Percentiles rank a stretch among this genome's conserved stretches.
These are phyloP conservation scores for Gnomoniopsis smithogilvyi DNA, from an alignment of 2,329 filamentous ascomycete genomes.

Conservation along the genomic window DNA sequence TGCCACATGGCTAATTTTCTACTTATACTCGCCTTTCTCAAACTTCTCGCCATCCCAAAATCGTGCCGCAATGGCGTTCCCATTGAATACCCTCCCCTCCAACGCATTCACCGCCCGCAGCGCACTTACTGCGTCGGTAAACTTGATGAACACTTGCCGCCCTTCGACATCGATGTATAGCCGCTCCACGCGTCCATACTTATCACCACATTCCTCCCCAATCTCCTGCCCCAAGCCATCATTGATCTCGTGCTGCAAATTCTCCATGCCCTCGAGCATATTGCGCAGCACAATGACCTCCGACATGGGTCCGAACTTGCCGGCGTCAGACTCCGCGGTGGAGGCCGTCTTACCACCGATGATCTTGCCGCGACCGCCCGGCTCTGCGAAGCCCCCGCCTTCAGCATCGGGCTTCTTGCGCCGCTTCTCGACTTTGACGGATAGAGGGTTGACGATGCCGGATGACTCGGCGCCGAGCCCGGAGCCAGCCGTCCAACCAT, in stretches of 20 bases:
- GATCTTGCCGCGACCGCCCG: slow-evolving; percentile 65
- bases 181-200: slow-evolving; percentile 82
- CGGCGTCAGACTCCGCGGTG: slow-evolving; percentile 22
- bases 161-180: slow-evolving; percentile 68
- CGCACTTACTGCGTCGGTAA: slow-evolving; percentile 80
- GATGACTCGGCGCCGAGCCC: slow-evolving; percentile 79
- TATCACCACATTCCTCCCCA: slow-evolving; percentile 85
- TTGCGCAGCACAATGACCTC: slow-evolving; percentile 78
- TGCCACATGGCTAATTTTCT: slow-evolving; percentile 7
- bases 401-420: slow-evolving; percentile 76
- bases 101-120: slow-evolving; percentile 87
- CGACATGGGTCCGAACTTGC: slow-evolving; percentile 69
- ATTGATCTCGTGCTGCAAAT: slow-evolving; percentile 75
- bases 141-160: slow-evolving; percentile 84
- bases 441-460: slow-evolving; percentile 82
- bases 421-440: slow-evolving; percentile 80
- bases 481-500: slow-evolving; percentile 86
- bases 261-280: slow-evolving; percentile 79
- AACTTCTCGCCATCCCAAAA: slow-evolving; percentile 86
- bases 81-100: slow-evolving; percentile 83
- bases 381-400: slow-evolving; percentile 72
- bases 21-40: slow-evolving; percentile 60
- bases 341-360: slow-evolving; percentile 2
- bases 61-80: slow-evolving; percentile 74
- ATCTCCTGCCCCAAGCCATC: slow-evolving; percentile 85